phyloP scores from a whole-genome alignment of 148 eudicot species.

The Polygonum aviculare region DNA sequence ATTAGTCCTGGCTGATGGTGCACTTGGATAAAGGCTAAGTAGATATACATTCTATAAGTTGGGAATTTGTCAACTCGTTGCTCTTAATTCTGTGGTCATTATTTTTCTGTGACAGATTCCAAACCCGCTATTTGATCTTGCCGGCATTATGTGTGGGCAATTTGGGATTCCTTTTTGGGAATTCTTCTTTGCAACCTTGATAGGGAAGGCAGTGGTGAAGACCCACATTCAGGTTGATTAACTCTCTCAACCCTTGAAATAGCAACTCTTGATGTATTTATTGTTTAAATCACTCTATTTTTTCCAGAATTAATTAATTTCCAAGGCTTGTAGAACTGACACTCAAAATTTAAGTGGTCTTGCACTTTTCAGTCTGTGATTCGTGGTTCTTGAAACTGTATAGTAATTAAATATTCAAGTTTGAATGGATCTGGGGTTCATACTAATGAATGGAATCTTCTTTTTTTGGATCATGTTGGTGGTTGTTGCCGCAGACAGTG shows the following conservation, averaged over 20 bases:
- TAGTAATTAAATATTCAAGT: not conserved
- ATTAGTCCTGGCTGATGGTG: not conserved
- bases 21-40: not conserved
- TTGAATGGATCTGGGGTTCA: not conserved
- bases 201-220: conserved; percentile 92
- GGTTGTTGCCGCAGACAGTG: conserved; percentile 49
- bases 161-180: conserved; percentile 95
- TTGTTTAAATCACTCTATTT: not conserved
- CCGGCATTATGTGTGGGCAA: conserved; percentile 99
- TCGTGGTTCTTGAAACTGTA: not conserved
- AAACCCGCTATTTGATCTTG: conserved; percentile 97
- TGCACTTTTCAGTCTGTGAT: not conserved
- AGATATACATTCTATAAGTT: not conserved
- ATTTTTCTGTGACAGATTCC: conserved; percentile 47
- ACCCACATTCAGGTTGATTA: conserved; percentile 84
- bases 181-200: conserved; percentile 76
- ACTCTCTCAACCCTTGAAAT: conserved; percentile 1
- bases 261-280: not conserved
- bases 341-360: not conserved
- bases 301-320: not conserved
- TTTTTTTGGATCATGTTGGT: not conserved
- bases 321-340: not conserved
- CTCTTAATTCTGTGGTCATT: not conserved
- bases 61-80: not conserved
- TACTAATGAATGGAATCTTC: conserved; percentile 6